These are phyloP conservation scores for Salix exigua DNA, from an alignment of 345 rosid genomes.

Conservation along the genomic window DNA sequence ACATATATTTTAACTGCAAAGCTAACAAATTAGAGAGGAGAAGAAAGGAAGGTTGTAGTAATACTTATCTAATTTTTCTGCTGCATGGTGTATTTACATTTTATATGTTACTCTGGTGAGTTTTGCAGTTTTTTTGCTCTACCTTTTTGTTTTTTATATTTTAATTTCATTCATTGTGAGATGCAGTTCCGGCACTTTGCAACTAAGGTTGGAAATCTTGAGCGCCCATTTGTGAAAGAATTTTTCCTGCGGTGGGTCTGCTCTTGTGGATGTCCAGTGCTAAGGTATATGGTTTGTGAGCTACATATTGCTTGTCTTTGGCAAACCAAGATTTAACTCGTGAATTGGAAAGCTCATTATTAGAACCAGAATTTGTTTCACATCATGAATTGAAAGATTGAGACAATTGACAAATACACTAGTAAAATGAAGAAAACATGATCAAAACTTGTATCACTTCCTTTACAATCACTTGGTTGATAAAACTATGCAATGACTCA, in stretches of 20 bases:
- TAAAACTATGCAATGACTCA: neutral
- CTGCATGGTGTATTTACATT: neutral
- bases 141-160: neutral
- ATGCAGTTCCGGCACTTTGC: constrained; percentile 92
- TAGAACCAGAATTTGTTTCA: neutral
- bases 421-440: neutral
- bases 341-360: neutral
- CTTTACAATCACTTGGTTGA: neutral
- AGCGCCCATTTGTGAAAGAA: constrained; percentile 92
- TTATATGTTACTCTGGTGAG: neutral
- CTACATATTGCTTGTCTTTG: neutral
- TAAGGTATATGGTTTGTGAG: constrained; percentile 50
- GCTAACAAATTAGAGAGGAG: neutral
- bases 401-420: neutral
- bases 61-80: neutral
- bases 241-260: constrained; percentile 93
- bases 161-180: constrained; percentile 18
- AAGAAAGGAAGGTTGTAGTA: neutral
- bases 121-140: neutral
- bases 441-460: neutral
- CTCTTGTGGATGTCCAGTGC: constrained; percentile 82
- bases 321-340: neutral
- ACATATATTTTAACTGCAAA: neutral
- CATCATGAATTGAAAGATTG: neutral
- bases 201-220: constrained; percentile 88